phyloP scores from a whole-genome alignment of 1,284 basidiomycete genomes.

The Vanrija pseudolonga region DNA sequence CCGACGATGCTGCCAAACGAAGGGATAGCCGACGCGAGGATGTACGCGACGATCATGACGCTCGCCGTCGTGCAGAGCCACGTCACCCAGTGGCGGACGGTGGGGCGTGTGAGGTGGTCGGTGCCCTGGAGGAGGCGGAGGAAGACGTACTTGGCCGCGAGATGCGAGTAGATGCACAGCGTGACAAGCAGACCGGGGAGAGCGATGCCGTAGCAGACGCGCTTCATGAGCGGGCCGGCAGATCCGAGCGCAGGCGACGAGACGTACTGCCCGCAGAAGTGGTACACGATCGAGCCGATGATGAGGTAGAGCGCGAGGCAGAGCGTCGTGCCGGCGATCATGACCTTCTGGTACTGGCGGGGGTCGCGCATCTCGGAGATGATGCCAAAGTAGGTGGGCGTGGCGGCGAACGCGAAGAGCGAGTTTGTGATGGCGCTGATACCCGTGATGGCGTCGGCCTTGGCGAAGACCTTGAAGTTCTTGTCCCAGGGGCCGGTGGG shows the following conservation, averaged over 20 bases:
- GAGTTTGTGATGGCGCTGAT: slow-evolving; percentile 29
- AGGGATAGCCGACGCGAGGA: slow-evolving; percentile 8
- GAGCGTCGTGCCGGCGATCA: slow-evolving; percentile 15
- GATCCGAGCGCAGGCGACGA: slow-evolving; percentile 38
- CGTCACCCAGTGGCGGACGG: slow-evolving; percentile 28
- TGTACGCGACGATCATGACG: slow-evolving; percentile 1
- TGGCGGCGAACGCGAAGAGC: slow-evolving; percentile 26
- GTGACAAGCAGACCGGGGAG: slow-evolving; percentile 31
- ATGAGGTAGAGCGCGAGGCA: no score
- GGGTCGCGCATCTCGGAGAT: slow-evolving; percentile 42
- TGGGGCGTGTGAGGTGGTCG: slow-evolving; percentile 27
- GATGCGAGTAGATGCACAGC: slow-evolving; percentile 1
- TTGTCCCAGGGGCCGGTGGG: slow-evolving; percentile 36
- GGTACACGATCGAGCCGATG: slow-evolving; percentile 2
- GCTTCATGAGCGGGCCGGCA: slow-evolving; percentile 42
- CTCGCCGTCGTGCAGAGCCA: slow-evolving; percentile 21
- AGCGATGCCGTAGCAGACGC: slow-evolving; percentile 36
- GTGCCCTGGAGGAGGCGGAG: slow-evolving; percentile 30
- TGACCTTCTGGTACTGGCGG: slow-evolving; percentile 20
- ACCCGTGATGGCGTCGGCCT: slow-evolving; percentile 27
- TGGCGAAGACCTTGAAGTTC: slow-evolving; percentile 25
- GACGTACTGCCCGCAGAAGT: slow-evolving; percentile 4
- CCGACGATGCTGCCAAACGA: background rate
- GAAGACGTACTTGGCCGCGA: slow-evolving; percentile 39
- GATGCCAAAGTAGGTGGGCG: slow-evolving; percentile 30